Percentiles rank a stretch among this genome's conserved stretches.
Conservation (phyloP, 495 filamentous ascomycete species). For the Penicillium dipodomyicola region DNA sequence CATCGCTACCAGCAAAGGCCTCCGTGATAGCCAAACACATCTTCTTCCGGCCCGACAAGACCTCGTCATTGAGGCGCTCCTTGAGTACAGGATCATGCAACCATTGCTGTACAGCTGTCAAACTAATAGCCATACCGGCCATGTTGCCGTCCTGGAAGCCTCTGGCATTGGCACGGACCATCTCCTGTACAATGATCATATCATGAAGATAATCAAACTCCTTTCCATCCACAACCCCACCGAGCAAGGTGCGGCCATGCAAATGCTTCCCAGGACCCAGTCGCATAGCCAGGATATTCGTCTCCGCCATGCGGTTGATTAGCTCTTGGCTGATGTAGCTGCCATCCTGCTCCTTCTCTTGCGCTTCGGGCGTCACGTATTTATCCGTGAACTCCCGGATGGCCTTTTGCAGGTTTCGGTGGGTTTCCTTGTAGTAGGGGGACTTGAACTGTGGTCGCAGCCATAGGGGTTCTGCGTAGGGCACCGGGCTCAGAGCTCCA, state of each 20-base stretch:
- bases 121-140: conserved; percentile 80
- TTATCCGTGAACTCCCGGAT: conserved; percentile 72
- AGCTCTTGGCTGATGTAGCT: conserved; percentile 72
- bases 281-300: conserved; percentile 75
- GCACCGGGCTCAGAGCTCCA: conserved; percentile 70
- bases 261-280: conserved; percentile 82
- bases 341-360: conserved; percentile 74
- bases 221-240: conserved; percentile 69
- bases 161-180: conserved; percentile 64
- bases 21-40: conserved; percentile 87
- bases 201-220: conserved; percentile 91
- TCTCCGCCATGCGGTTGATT: conserved; percentile 72
- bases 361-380: conserved; percentile 70
- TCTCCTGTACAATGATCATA: conserved; percentile 71
- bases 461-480: conserved; percentile 82
- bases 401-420: conserved; percentile 66
- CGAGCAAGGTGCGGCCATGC: conserved; percentile 64
- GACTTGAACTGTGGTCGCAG: conserved; percentile 73
- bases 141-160: conserved; percentile 62
- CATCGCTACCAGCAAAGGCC: conserved; percentile 85
- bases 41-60: conserved; percentile 79
- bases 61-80: conserved; percentile 64
- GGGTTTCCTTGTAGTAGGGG: conserved; percentile 79
- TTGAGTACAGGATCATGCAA: conserved; percentile 64
- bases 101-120: conserved; percentile 81